Percentiles rank a stretch among this genome's conserved stretches.
These are phyloP conservation scores for Glutinoglossum americanum DNA, from an alignment of 495 filamentous ascomycete species.

Conservation along the genomic window DNA sequence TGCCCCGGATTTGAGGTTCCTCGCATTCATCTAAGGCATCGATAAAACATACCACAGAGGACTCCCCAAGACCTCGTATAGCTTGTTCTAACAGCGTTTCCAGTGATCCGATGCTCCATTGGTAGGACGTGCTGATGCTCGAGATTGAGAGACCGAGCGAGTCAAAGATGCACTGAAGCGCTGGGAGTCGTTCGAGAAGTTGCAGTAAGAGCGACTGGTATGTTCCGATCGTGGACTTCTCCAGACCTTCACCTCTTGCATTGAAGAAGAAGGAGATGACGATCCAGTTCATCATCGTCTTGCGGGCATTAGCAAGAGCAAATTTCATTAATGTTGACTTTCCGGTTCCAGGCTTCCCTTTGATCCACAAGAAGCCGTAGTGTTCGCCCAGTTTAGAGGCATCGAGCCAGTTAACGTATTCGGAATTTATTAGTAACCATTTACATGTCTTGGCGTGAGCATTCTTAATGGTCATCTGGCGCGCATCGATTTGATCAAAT, in stretches of 20 bases:
- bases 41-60: slow-evolving; percentile 16
- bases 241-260: slow-evolving; percentile 23
- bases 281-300: slow-evolving; percentile 6
- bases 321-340: slow-evolving; percentile 34
- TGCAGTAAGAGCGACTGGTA: slow-evolving; percentile 29
- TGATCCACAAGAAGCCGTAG: no score
- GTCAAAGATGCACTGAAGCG: slow-evolving; percentile 10
- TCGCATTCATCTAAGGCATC: slow-evolving; percentile 25
- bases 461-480: slow-evolving; percentile 17
- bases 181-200: slow-evolving; percentile 13
- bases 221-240: slow-evolving; percentile 30
- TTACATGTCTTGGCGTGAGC: slow-evolving; percentile 23
- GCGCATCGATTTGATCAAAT: slow-evolving; percentile 21
- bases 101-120: slow-evolving; percentile 14
- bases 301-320: slow-evolving; percentile 12
- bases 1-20: slow-evolving; percentile 16
- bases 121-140: neutral
- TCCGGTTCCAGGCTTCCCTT: slow-evolving; percentile 22
- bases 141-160: neutral
- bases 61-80: slow-evolving; percentile 9
- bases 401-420: slow-evolving; percentile 29
- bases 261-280: slow-evolving; percentile 31
- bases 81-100: slow-evolving; percentile 15
- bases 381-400: slow-evolving; percentile 7
- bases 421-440: slow-evolving; percentile 24